phyloP scores from a whole-genome alignment of 352 stramenopile species.

The Plasmopara halstedii region DNA sequence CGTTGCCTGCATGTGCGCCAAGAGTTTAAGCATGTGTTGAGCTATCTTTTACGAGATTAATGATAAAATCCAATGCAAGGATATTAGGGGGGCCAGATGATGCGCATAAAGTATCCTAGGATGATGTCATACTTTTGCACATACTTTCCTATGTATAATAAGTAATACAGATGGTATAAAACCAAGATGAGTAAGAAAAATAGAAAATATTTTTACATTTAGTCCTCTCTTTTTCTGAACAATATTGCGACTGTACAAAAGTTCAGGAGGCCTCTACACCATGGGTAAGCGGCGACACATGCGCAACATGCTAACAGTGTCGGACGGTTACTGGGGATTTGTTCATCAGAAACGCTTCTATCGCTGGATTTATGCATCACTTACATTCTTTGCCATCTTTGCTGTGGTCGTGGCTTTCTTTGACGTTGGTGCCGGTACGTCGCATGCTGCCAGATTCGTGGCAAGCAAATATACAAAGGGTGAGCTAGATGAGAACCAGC shows the following conservation, averaged over 20 bases:
- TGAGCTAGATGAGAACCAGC: constrained; percentile 65
- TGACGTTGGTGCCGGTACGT: constrained; percentile 48
- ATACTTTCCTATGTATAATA: no score
- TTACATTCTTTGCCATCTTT: constrained; percentile 74
- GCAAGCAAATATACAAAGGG: constrained; percentile 42
- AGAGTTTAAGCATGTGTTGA: constrained; percentile 15
- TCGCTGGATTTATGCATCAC: constrained; percentile 57
- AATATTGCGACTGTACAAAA: not conserved
- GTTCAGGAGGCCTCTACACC: not conserved
- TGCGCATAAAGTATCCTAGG: no score
- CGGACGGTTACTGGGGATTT: constrained; percentile 72
- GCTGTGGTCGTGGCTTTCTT: constrained; percentile 73
- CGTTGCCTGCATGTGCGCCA: constrained; percentile 24
- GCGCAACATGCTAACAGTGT: constrained; percentile 62
- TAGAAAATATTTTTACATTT: no score
- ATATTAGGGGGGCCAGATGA: not conserved
- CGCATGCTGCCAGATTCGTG: constrained; percentile 39
- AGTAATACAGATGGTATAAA: no score
- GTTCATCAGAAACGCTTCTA: constrained; percentile 70
- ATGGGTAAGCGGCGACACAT: constrained; percentile 63
- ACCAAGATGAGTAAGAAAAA: no score
- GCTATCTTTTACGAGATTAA: constrained; percentile 10
- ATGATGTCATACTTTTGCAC: no score
- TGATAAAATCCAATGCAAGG: constrained; percentile 11
- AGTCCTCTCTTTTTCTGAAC: not conserved